phyloP scores from a whole-genome alignment of 306 rosid species.

The Hippophae tibetana region DNA sequence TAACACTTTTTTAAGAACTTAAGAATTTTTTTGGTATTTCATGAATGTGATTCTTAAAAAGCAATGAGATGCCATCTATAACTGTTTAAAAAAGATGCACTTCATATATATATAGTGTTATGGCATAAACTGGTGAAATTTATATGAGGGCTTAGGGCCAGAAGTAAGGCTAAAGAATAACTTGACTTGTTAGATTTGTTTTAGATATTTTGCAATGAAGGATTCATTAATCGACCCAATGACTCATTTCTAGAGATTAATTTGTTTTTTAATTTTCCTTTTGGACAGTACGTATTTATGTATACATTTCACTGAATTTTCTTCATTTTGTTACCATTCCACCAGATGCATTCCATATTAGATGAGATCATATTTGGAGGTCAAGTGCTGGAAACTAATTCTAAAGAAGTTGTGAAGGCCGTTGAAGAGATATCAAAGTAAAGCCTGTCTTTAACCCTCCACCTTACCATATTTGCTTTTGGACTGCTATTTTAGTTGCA shows the following conservation, averaged over 20 bases:
- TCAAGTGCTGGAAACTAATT: conserved; percentile 85
- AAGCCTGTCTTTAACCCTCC: conserved; percentile 17
- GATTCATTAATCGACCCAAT: background rate
- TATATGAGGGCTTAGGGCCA: background rate
- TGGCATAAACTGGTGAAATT: background rate
- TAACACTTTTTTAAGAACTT: no score
- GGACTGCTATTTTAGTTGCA: background rate
- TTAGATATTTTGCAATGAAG: background rate
- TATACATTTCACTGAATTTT: background rate
- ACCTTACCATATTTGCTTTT: background rate
- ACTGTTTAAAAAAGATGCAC: no score
- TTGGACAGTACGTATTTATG: background rate
- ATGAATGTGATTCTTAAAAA: no score
- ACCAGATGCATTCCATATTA: conserved; percentile 67
- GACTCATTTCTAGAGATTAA: background rate
- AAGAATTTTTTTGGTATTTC: no score
- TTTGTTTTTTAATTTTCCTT: background rate
- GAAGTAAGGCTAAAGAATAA: background rate
- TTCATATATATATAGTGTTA: no score
- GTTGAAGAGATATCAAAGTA: conserved; percentile 82
- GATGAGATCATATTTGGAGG: conserved; percentile 91
- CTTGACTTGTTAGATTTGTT: background rate
- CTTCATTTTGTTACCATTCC: conserved; percentile 14
- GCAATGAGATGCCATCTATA: no score
- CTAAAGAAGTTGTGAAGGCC: conserved; percentile 75